phyloP scores from a whole-genome alignment of 345 rosid genomes.

The Luvunga scandens region DNA sequence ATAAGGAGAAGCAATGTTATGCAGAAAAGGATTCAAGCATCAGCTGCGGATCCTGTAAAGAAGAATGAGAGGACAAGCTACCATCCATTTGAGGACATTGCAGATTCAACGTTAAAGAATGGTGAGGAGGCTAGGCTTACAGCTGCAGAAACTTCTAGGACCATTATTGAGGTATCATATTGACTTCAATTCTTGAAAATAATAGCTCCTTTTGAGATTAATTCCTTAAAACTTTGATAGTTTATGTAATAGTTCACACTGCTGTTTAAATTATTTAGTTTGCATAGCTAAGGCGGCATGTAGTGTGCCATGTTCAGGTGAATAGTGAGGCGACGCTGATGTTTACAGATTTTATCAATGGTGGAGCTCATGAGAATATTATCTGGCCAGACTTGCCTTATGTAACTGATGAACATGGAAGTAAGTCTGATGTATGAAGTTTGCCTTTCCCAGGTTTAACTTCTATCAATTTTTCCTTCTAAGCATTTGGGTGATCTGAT shows the following conservation, averaged over 20 bases:
- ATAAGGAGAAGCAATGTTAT: conserved; percentile 34
- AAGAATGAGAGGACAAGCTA: conserved; percentile 45
- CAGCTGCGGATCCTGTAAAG: conserved; percentile 59
- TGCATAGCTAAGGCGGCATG: conserved; percentile 46
- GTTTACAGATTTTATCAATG: conserved; percentile 56
- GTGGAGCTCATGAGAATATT: conserved; percentile 70
- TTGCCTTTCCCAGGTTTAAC: background rate
- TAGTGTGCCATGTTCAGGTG: conserved; percentile 73
- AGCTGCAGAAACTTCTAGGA: conserved; percentile 73
- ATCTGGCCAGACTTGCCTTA: conserved; percentile 87
- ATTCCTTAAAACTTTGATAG: background rate
- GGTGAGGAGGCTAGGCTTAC: conserved; percentile 54
- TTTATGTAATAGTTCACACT: background rate
- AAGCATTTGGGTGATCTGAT: conserved; percentile 19
- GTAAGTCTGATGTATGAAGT: conserved; percentile 41
- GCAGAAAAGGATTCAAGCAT: conserved; percentile 60
- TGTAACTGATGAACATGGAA: conserved; percentile 80
- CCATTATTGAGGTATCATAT: conserved; percentile 80
- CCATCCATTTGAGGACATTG: conserved; percentile 88
- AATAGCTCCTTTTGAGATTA: background rate
- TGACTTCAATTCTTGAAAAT: conserved; percentile 22
- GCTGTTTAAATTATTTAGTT: conserved; percentile 11
- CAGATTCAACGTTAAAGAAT: conserved; percentile 38
- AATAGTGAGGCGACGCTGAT: conserved; percentile 77
- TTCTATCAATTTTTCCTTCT: background rate